Base-by-base conservation (phyloP, 129 eudicot genomes). In the Flaveria brownii region DNA sequence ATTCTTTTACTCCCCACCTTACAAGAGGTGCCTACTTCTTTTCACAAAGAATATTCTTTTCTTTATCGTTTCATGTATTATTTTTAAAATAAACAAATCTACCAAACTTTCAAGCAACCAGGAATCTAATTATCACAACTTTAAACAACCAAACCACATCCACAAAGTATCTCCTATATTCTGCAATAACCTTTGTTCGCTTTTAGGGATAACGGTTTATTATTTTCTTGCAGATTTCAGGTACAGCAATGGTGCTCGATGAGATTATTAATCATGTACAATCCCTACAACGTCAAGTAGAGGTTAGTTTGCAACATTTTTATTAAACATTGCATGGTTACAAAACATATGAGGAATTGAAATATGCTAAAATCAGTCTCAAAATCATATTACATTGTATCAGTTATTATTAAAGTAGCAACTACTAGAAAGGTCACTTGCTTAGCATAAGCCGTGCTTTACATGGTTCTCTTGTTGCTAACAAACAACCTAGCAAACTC, bases 181-280 rank as follows among this genome's bases (percentile, higher is more conserved):
- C 51, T 17, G 28, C 52, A 10, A 41, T 66, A n/a, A 41, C 41
- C 71, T 17, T 66, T 66, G 18, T 39, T 39, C 2, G 71, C 28
- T 66, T 66, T 18, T 8, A 41, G 28, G 2, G 11, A 39, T 66
- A 39, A 66, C 1, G 9, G n/a, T 9, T 66, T 41, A 18, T 23
- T 28, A 43, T 42, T 23, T 18, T 56, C 82, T 72, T 72, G 76
- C 87, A 91, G 95, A 86, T 91, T 70, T 88, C 95, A 56, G 97
- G 97, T 49, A 91, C 97, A 17, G 95, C 97, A 42, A 76, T 88
- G 90, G 97, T 91, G 83, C 83, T 91, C 55, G 97, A 91, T 68
- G 97, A 91, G 84, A 91, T 91, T 72, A 91, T 91, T 39, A 91
- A 91, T 80, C 97, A 91, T 73, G 97, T 91, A 20, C 97, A 88